Evolutionary conservation across 2,329 filamentous ascomycete species (phyloP).

Genomic region (Colletotrichum sp.): DNA sequence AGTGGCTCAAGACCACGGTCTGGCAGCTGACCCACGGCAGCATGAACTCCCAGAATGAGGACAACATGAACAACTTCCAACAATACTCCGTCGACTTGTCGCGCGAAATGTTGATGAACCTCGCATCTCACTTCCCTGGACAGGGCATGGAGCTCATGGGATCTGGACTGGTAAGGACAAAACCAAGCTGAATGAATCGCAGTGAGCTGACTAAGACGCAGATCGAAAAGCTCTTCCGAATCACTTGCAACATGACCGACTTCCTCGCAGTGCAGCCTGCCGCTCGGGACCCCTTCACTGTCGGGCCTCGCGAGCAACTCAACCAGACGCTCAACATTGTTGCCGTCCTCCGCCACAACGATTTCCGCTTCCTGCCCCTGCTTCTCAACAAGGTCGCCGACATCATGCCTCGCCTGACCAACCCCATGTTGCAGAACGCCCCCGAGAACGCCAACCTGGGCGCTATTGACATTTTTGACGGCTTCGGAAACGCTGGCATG

Average conservation of each 20-base stretch:
- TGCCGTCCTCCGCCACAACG: constrained; percentile 73
- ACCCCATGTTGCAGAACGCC: constrained; percentile 62
- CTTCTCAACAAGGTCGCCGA: constrained; percentile 78
- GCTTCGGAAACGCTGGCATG: constrained; percentile 67
- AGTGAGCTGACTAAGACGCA: constrained; percentile 28
- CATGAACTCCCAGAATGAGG: constrained; percentile 50
- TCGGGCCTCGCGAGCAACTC: constrained; percentile 75
- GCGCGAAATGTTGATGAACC: constrained; percentile 63
- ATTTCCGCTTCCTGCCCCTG: constrained; percentile 78
- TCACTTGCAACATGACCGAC: constrained; percentile 75
- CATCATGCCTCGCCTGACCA: constrained; percentile 65
- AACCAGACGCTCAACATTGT: constrained; percentile 71
- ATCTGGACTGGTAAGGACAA: constrained; percentile 65
- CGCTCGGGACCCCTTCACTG: constrained; percentile 64
- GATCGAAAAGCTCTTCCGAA: constrained; percentile 82
- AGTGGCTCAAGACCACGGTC: constrained; percentile 67
- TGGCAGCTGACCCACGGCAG: constrained; percentile 67
- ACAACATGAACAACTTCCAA: constrained; percentile 60
- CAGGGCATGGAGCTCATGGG: constrained; percentile 77
- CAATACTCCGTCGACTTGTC: constrained; percentile 67
- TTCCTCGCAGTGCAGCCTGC: constrained; percentile 70
- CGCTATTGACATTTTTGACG: constrained; percentile 68
- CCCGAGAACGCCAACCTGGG: constrained; percentile 59
- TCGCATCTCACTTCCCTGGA: constrained; percentile 74
- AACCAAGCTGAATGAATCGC: background rate